Evolutionary conservation across 441 rosid genomes (phyloP).

Genomic region (Gossypium lobatum): DNA sequence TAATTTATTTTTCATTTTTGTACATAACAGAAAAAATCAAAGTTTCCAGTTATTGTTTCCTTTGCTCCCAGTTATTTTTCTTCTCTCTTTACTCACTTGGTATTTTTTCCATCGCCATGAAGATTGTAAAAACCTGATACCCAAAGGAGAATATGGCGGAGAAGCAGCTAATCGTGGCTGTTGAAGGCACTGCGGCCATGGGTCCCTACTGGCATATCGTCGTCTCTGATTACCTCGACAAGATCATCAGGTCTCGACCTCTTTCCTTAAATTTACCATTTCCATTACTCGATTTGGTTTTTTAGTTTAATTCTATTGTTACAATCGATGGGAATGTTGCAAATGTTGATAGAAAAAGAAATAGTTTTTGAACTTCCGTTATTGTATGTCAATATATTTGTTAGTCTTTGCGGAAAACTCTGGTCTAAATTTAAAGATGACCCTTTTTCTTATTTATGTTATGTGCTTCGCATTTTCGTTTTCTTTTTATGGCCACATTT

Average conservation of each 20-base stretch:
- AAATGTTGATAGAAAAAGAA: not conserved
- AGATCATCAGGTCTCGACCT: constrained; percentile 65
- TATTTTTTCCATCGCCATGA: not conserved
- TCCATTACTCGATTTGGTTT: not conserved
- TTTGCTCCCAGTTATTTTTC: not conserved
- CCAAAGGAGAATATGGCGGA: constrained; percentile 47
- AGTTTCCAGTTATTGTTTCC: no score
- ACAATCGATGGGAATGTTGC: not conserved
- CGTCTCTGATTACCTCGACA: constrained; percentile 76
- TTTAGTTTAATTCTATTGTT: not conserved
- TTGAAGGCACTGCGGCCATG: constrained; percentile 89
- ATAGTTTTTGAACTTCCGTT: not conserved
- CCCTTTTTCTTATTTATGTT: not conserved
- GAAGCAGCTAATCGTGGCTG: constrained; percentile 81
- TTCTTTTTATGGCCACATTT: not conserved
- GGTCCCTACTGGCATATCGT: constrained; percentile 80
- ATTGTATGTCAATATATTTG: not conserved
- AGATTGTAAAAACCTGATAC: not conserved
- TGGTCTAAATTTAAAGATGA: not conserved
- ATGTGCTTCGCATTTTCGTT: not conserved
- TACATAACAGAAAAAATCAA: no score
- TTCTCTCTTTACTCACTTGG: not conserved
- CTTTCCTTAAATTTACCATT: constrained; percentile 9
- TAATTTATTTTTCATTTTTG: no score
- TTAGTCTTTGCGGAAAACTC: not conserved